Evolutionary conservation across 768 basidiomycete genomes (phyloP), one percentile per base, ranked within the genome.

Genomic region (Mrakia gelida): DNA sequence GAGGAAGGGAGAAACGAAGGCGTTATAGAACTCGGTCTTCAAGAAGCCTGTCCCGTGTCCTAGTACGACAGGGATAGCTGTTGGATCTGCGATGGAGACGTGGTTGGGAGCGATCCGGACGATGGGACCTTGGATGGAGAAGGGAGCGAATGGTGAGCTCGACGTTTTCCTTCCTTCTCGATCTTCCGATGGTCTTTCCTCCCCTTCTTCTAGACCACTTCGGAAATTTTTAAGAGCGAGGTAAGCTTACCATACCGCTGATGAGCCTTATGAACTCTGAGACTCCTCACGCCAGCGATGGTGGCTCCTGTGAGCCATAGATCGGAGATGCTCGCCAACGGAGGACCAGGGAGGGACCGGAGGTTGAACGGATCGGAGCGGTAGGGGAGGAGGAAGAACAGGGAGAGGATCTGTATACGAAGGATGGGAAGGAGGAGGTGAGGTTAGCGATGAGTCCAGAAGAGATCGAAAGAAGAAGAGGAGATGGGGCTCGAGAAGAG

Each of bases 11-110:
- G 59, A 59, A 59, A 93, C 91, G 81, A 94, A 93, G 13, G 84
- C 82, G 71, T 83, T 81, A 76, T 83, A 79, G 67, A 74, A 81
- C 30, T 30, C 41, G 1, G 90, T 89, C 81, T 94, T 94, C 76
- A 91, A 87, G 8, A 91, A 88, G n/a, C 93, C 93, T 76, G 90
- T 93, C 6, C 92, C 92, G 80, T 90, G 93, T 0, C 90, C 93
- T 81, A 94, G 94, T 21, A 95, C 87, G 77, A 90, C 82, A 56
- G 86, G 86, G 21, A 95, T 88, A 0, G 93, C 93, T 0, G 90
- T 90, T 0, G 93, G 92, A 81, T 92, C 89, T 16, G 91, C 89
- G 70, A 94, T 86, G 0, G 91, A 92, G 13, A 94, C 86, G 80
- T 92, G 91, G 81, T 92, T 91, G 0, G 92, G 92, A 0, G 91